phyloP scores from a whole-genome alignment of 257 asterid genomes.

The Solanum pennellii region DNA sequence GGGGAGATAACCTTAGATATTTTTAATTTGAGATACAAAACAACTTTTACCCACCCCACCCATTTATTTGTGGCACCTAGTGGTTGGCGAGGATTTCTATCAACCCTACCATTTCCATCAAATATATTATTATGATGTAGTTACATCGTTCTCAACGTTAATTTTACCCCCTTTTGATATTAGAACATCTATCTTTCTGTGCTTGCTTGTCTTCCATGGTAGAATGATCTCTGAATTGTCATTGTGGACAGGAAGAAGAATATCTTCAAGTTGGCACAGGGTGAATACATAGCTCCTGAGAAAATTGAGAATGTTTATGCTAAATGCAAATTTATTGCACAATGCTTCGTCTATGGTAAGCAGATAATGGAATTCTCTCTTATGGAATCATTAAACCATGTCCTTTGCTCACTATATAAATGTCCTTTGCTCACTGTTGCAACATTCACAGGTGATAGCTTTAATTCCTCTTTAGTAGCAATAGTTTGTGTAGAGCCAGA shows the following conservation, averaged over 20 bases:
- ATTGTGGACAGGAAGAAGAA: constrained; percentile 71
- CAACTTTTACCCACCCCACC: neutral
- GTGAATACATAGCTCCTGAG: constrained; percentile 95
- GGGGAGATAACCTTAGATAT: neutral
- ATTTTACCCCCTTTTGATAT: neutral
- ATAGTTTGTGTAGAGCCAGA: constrained; percentile 78
- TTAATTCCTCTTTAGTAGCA: constrained; percentile 77
- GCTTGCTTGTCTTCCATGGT: neutral
- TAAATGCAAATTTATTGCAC: constrained; percentile 80
- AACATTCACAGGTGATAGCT: constrained; percentile 67
- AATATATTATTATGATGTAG: neutral
- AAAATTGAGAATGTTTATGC: constrained; percentile 92
- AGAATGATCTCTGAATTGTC: neutral
- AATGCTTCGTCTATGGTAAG: constrained; percentile 88
- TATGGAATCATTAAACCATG: neutral
- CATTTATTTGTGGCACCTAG: neutral
- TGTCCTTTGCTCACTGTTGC: constrained; percentile 9
- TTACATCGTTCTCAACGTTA: neutral
- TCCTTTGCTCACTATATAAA: constrained; percentile 6
- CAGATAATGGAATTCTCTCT: neutral
- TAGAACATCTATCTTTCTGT: neutral
- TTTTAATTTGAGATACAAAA: neutral
- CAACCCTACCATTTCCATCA: neutral
- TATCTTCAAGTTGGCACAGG: constrained; percentile 95
- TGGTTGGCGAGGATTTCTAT: neutral